Evolutionary conservation across 352 stramenopile species (phyloP), one percentile per base, ranked within the genome.

Genomic region (Pythium coloratum): DNA sequence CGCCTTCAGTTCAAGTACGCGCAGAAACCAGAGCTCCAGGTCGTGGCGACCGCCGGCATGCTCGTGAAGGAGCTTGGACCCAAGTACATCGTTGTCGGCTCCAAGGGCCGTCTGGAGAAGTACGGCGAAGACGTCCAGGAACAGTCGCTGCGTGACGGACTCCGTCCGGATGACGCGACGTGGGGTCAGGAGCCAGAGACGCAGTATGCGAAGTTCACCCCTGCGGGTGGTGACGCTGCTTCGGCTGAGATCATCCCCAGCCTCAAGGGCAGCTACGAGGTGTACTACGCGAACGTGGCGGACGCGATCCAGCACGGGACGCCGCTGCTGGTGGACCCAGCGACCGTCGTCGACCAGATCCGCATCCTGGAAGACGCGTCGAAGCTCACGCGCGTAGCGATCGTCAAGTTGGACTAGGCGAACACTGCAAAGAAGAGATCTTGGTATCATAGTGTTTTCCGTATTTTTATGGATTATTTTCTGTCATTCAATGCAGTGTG

Each of bases 231-330:
- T 5, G 77, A 71, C 18, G 68, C 24, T 60, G 20, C 66, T 55
- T 8, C 71, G 49, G 30, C 53, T 69, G 55, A 73, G 42, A 51
- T 20, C 16, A 66, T 92, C 9, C 75, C 73, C 28, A 89, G 73
- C 55, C 66, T 81, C 36, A 66, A 65, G 0, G 84, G 84, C 3
- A 73, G 70, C 40, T 92, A 92, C 69, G 71, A 86, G 24, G 73
- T 81, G 33, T 92, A 80, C 73, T 92, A 92, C 79, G 77, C 76
- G 32, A 90, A 90, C 61, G 78, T 92, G 20, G 84, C 82, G 0
- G 81, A 83, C 20, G 78, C 78, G n/a, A 88, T 91, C 44, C 73
- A 72, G 20, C 69, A 72, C 9, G 76, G 77, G 5, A 69, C 81
- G 38, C 32, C 75, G 34, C 55, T 87, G 32, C 69, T 89, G 28